Conservation (phyloP, 257 asterid species). For the Fraxinus anomala region DNA sequence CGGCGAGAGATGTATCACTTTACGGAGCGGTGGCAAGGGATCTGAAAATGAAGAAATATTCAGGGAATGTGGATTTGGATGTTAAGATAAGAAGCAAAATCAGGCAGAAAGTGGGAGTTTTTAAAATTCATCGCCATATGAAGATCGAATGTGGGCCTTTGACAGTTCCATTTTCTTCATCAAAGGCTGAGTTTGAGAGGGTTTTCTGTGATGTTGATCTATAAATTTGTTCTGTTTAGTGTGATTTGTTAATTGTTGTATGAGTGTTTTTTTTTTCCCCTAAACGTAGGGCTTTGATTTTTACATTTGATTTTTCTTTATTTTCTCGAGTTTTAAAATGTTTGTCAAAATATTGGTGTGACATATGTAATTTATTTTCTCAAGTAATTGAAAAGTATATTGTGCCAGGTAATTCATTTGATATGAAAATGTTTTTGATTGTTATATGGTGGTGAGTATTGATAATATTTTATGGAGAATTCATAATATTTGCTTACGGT, state of each 20-base stretch:
- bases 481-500: too few relatives aligned
- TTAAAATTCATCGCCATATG: constrained; percentile 59
- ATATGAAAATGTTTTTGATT: too few relatives aligned
- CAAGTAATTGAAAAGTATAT: too few relatives aligned
- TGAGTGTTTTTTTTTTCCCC: not conserved
- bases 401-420: too few relatives aligned
- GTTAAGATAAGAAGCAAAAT: too few relatives aligned
- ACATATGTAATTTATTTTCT: too few relatives aligned
- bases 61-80: too few relatives aligned
- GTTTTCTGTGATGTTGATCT: constrained; percentile 59
- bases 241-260: not conserved
- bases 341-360: not conserved
- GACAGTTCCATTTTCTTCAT: constrained; percentile 43
- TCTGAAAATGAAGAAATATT: too few relatives aligned
- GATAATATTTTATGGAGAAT: too few relatives aligned
- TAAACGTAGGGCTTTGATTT: not conserved
- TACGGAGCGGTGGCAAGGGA: too few relatives aligned
- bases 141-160: constrained; percentile 53
- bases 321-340: not conserved
- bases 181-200: constrained; percentile 40
- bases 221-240: not conserved
- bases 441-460: too few relatives aligned
- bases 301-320: not conserved
- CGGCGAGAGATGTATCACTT: too few relatives aligned
- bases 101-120: not conserved